Evolutionary conservation across 2,329 filamentous ascomycete genomes (phyloP), one percentile per base, ranked within the genome.

Genomic region (Trichoderma sp.): DNA sequence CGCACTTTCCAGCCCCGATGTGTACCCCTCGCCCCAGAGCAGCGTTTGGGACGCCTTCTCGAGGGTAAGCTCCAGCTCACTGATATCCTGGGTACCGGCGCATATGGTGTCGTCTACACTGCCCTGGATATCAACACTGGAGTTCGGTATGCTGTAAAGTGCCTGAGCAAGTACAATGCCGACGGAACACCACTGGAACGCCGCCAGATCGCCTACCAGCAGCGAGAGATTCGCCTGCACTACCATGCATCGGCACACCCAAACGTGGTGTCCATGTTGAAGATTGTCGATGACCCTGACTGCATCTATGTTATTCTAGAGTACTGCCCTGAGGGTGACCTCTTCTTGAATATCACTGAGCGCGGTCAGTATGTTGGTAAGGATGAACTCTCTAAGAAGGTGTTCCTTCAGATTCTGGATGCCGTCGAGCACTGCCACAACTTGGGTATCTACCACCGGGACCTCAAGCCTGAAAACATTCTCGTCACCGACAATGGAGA

Each of bases 391-490:
- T 92, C 91, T 84, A 93, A 90, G 83, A 88, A 88, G 72, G 90
- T 93, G 67, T 98, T 98, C 80, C 88, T 98, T 71, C 95, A 99
- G 81, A 92, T 99, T 76, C 81, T 99, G 86, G 92, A 97, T 85
- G 95, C 95, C 79, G 94, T 98, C 72, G 91, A 95, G 78, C 92
- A 94, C 82, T 98, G 95, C 86, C 95, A 99, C 81, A 89, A 88
- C 73, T 83, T 93, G 75, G 93, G 94, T 76, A 97, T 99, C 78
- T 99, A 97, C 84, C 95, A 99, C 81, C 87, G 95, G 80, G 95
- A 99, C 79, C 85, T 99, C 70, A 99, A 99, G 86, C 95, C 95
- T 69, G 95, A 99, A 84, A 99, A 99, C 80, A 93, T 99, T 72
- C 84, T 99, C 76, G 94, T 99, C 67, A 91, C 92, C 74, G 91